Base-by-base conservation (phyloP, 345 rosid species). In the Ceriops zippeliana region DNA sequence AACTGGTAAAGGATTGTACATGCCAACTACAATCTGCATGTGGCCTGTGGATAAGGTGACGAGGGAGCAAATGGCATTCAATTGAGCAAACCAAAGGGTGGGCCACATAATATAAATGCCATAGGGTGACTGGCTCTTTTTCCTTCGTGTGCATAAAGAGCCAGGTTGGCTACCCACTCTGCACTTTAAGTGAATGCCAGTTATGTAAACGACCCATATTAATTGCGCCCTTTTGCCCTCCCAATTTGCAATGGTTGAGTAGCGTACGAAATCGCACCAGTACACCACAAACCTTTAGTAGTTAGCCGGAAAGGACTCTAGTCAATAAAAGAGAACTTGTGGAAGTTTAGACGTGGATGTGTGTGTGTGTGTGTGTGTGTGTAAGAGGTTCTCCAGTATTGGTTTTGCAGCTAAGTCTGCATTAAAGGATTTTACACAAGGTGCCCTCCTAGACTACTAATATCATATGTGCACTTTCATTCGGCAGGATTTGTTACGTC, bases 401-500 rank as follows among this genome's bases (percentile, higher is more conserved):
- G 37, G 37, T 34, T 34, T 34, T 34, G 37, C 37, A 34, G 37
- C 37, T 34, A 7, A 7, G 37, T 34, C 37, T 7, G 37, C 37
- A 34, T 34, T 0, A 56, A 8, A 56, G 30, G 59, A 26, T 54
- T 22, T 42, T 52, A 17, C 31, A 1, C 17, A 30, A 7, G 20
- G 31, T 17, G 7, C 19, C 49, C 15, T 42, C 17, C 49, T 2
- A 13, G 19, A 42, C 49, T 13, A 42, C 49, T 42, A 4, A 42
- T 10, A 56, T 19, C 26, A 7, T 52, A n/a, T 3, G 57, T 10
- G 28, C 9, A 30, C 30, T 2, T 24, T 56, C 16, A 7, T 56
- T 0, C 4, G 30, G 73, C 83, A 93, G 98, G 99, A 67, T 93
- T 91, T 76, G 70, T 53, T 8, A 87, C 93, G 21, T 83, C 99